Evolutionary conservation across 345 rosid genomes (phyloP).

Genomic region (Aegle marmelos): DNA sequence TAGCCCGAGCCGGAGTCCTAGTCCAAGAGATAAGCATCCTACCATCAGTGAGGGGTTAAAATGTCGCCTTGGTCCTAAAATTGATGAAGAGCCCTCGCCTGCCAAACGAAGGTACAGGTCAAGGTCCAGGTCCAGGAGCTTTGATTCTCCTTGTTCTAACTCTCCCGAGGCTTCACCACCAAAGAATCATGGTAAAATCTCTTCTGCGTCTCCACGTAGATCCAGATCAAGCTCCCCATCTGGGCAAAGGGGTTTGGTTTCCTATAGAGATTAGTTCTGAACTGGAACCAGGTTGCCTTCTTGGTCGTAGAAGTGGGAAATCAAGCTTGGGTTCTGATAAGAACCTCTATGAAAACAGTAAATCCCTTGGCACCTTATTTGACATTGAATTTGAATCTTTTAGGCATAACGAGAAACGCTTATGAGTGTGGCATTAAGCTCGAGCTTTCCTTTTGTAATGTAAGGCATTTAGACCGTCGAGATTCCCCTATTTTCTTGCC

Average conservation of each 20-base stretch:
- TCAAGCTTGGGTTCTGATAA: neutral
- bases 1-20: conserved; percentile 55
- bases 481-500: neutral
- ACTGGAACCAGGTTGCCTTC: conserved; percentile 13
- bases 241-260: conserved; percentile 70
- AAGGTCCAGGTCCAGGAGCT: conserved; percentile 38
- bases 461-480: neutral
- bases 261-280: conserved; percentile 70
- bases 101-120: conserved; percentile 34
- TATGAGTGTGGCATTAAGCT: neutral
- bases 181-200: conserved; percentile 22
- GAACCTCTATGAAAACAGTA: neutral
- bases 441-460: neutral
- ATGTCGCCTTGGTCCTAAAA: conserved; percentile 67
- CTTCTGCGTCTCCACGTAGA: conserved; percentile 37
- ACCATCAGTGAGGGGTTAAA: conserved; percentile 63
- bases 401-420: neutral
- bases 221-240: conserved; percentile 68
- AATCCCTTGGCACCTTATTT: neutral
- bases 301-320: neutral
- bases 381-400: neutral
- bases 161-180: conserved; percentile 40
- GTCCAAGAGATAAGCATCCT: conserved; percentile 56
- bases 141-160: conserved; percentile 33
- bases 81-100: conserved; percentile 32